A percentile compares a stretch with the other conserved stretches of the same genome.
phyloP scores from a whole-genome alignment of 176 grass and related monocot genomes.

The Microstegium vimineum region DNA sequence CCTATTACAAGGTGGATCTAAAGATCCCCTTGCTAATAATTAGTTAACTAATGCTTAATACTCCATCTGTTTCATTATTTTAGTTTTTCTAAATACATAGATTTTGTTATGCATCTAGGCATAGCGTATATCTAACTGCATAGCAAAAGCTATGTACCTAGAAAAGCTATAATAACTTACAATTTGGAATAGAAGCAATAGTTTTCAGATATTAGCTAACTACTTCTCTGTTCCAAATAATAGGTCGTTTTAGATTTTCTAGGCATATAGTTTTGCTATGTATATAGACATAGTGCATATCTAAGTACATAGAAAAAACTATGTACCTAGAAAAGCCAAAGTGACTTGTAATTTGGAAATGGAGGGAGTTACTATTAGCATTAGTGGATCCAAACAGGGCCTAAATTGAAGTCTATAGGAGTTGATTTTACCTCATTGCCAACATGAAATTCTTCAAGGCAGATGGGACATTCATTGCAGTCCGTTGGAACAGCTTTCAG shows the following conservation, averaged over 20 bases:
- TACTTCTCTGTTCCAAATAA: background rate
- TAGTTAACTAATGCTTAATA: background rate
- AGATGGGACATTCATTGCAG: slow-evolving; percentile 94
- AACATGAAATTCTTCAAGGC: slow-evolving; percentile 92
- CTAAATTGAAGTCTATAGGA: background rate
- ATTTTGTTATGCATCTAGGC: background rate
- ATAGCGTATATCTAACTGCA: background rate
- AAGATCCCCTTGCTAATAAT: background rate
- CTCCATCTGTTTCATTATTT: background rate
- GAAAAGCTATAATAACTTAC: background rate
- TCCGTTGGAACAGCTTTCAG: slow-evolving; percentile 88
- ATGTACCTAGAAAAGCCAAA: background rate
- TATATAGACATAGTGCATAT: background rate
- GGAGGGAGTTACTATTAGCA: background rate
- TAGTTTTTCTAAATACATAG: background rate
- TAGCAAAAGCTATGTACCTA: background rate
- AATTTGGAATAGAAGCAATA: background rate
- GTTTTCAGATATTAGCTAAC: background rate
- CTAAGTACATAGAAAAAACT: background rate
- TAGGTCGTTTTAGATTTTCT: background rate
- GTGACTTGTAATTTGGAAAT: background rate
- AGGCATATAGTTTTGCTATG: background rate
- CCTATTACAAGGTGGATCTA: background rate
- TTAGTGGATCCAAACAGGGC: background rate
- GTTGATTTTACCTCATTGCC: slow-evolving; percentile 63